Evolutionary conservation across 2,329 filamentous ascomycete species (phyloP).

Genomic region (Trichoderma aggressivum): DNA sequence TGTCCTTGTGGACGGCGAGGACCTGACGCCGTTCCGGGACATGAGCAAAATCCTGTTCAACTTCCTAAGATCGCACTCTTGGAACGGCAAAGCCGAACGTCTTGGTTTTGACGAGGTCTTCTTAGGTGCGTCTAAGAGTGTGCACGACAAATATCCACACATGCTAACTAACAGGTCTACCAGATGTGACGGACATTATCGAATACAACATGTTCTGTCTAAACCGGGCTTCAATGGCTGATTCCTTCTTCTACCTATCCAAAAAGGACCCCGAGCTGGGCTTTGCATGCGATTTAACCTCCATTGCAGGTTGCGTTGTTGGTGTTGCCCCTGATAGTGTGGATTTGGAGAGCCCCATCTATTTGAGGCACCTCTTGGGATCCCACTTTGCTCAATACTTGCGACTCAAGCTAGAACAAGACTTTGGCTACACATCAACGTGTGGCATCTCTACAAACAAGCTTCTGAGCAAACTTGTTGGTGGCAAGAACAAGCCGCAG

Average conservation of each 20-base stretch:
- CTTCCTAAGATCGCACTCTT: constrained; percentile 70
- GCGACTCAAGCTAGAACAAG: constrained; percentile 66
- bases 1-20: constrained; percentile 82
- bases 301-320: constrained; percentile 59
- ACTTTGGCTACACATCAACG: constrained; percentile 81
- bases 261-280: constrained; percentile 71
- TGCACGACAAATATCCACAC: neutral
- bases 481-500: constrained; percentile 79
- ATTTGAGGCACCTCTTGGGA: constrained; percentile 66
- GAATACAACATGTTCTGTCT: constrained; percentile 74
- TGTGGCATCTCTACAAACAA: constrained; percentile 89
- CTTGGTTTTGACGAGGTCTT: constrained; percentile 87
- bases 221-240: constrained; percentile 58
- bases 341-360: constrained; percentile 38
- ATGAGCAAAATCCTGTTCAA: constrained; percentile 76
- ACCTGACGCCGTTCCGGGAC: constrained; percentile 79
- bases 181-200: constrained; percentile 83
- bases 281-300: constrained; percentile 72
- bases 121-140: constrained; percentile 38
- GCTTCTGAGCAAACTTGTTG: constrained; percentile 78
- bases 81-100: constrained; percentile 74
- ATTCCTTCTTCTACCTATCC: constrained; percentile 79
- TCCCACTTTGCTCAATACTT: constrained; percentile 78
- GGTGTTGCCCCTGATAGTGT: constrained; percentile 24
- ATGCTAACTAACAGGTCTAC: neutral